These are phyloP conservation scores for Arthrocladium fulminans DNA, from an alignment of 2,329 filamentous ascomycete genomes.

Conservation along the genomic window DNA sequence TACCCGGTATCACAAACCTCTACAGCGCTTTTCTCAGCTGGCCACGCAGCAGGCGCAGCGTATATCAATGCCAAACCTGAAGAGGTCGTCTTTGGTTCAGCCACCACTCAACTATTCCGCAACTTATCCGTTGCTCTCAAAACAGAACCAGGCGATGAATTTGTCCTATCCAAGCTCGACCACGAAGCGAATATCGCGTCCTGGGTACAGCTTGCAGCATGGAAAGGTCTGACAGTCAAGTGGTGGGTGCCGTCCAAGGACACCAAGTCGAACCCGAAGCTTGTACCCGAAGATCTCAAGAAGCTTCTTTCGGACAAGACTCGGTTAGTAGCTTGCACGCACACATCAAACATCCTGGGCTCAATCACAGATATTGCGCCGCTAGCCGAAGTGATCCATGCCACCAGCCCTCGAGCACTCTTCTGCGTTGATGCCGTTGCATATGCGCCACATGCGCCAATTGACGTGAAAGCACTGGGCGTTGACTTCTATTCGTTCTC, in stretches of 20 bases:
- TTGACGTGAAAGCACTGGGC: conserved; percentile 60
- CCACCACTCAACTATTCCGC: conserved; percentile 67
- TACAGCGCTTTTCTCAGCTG: conserved; percentile 51
- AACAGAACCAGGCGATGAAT: conserved; percentile 52
- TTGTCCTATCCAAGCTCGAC: conserved; percentile 63
- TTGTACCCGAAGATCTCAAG: conserved; percentile 49
- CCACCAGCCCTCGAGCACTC: conserved; percentile 45
- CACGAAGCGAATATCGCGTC: conserved; percentile 70
- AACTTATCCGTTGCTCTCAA: conserved; percentile 54
- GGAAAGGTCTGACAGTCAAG: conserved; percentile 53
- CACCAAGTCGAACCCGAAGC: conserved; percentile 52
- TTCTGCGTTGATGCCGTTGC: conserved; percentile 69
- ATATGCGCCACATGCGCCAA: conserved; percentile 61
- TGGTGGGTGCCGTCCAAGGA: conserved; percentile 55
- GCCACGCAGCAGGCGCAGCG: conserved; percentile 55
- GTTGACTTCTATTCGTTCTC: conserved; percentile 71
- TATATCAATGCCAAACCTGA: conserved; percentile 60
- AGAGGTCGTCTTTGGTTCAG: conserved; percentile 64
- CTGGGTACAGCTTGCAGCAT: conserved; percentile 60
- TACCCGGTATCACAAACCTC: conserved; percentile 55
- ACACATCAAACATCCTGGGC: conserved; percentile 65
- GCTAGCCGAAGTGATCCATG: conserved; percentile 32
- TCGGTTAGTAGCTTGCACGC: conserved; percentile 60
- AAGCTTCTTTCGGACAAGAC: conserved; percentile 55
- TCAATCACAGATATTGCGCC: conserved; percentile 48